phyloP scores from a whole-genome alignment of 768 basidiomycete species.

The Daedaleopsis nitida region DNA sequence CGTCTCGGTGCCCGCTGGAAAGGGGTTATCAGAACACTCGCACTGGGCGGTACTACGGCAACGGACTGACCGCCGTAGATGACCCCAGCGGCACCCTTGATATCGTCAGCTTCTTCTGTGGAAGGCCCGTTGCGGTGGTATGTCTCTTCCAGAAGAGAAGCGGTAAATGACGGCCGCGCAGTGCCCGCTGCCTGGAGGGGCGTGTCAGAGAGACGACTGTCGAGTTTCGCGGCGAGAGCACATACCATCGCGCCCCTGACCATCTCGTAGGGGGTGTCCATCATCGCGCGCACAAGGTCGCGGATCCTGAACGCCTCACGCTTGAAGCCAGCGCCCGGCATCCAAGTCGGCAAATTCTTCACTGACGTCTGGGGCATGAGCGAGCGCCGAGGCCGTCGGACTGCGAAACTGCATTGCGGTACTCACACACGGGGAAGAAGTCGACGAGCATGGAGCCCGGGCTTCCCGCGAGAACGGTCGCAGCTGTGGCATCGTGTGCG shows the following conservation, averaged over 20 bases:
- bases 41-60: background rate
- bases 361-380: conserved; percentile 14
- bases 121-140: conserved; percentile 9
- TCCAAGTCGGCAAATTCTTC: conserved; percentile 25
- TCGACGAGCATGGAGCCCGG: conserved; percentile 35
- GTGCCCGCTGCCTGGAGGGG: conserved; percentile 18
- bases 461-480: conserved; percentile 25
- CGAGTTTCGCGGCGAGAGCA: background rate
- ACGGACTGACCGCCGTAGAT: conserved; percentile 25
- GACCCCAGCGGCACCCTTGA: conserved; percentile 23
- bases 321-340: conserved; percentile 28
- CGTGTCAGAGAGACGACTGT: background rate
- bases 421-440: conserved; percentile 36
- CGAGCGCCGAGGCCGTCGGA: background rate
- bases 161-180: conserved; percentile 24
- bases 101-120: conserved; percentile 23
- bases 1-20: conserved; percentile 28
- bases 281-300: conserved; percentile 10
- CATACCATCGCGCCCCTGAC: conserved; percentile 21
- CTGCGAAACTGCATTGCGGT: background rate
- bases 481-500: conserved; percentile 28
- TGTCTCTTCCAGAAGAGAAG: conserved; percentile 20
- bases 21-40: background rate
- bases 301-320: conserved; percentile 17
- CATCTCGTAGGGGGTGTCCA: conserved; percentile 23